A percentile compares a stretch with the other conserved stretches of the same genome.
These are phyloP conservation scores for Polygonum maritimum DNA, from an alignment of 148 eudicot species.

Conservation along the genomic window DNA sequence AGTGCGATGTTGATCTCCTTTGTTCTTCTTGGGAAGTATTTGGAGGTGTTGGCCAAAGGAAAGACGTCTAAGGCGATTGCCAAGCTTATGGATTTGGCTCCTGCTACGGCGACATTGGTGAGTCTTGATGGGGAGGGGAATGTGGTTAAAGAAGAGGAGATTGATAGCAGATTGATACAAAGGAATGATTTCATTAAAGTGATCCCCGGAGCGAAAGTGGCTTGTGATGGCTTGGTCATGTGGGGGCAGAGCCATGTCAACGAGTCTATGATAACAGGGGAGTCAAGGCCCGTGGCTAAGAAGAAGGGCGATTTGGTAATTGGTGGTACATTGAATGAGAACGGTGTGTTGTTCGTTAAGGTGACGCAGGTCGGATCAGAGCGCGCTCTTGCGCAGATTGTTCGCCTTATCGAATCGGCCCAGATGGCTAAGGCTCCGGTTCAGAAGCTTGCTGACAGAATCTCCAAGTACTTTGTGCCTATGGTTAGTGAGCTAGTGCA, in stretches of 20 bases:
- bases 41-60: slow-evolving; percentile 88
- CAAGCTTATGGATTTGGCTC: slow-evolving; percentile 92
- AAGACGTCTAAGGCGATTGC: slow-evolving; percentile 95
- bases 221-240: slow-evolving; percentile 78
- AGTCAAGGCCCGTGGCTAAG: slow-evolving; percentile 78
- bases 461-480: slow-evolving; percentile 87
- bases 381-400: slow-evolving; percentile 88
- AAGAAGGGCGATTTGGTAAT: slow-evolving; percentile 75
- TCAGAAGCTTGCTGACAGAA: slow-evolving; percentile 88
- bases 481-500: slow-evolving; percentile 35
- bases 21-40: slow-evolving; percentile 83
- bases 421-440: slow-evolving; percentile 99
- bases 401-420: slow-evolving; percentile 89
- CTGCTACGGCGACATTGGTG: slow-evolving; percentile 63
- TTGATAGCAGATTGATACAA: slow-evolving; percentile 79
- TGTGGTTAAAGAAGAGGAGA: slow-evolving; percentile 56
- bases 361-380: slow-evolving; percentile 87
- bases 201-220: slow-evolving; percentile 83
- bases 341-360: slow-evolving; percentile 74
- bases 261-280: slow-evolving; percentile 95
- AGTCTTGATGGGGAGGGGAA: slow-evolving; percentile 54
- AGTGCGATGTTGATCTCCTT: slow-evolving; percentile 91
- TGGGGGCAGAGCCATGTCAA: slow-evolving; percentile 97
- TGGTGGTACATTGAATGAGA: slow-evolving; percentile 90
- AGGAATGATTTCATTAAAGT: slow-evolving; percentile 70